A percentile compares a stretch with the other conserved stretches of the same genome.
Conservation (phyloP, 805 yeast genomes). For the Debaryomyces tyrocola region DNA sequence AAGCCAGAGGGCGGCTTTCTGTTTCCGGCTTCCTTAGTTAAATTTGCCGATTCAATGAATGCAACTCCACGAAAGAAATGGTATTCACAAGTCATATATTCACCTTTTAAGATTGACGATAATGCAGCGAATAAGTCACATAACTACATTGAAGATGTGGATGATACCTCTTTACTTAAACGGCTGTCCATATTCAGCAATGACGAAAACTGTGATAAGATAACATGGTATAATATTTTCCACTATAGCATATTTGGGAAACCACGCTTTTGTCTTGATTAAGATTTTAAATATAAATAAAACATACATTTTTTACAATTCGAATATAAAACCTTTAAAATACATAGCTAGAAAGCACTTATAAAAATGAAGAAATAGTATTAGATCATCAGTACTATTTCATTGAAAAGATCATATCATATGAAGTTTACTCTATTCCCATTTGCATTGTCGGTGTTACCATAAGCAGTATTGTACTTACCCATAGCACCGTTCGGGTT, state of each 20-base stretch:
- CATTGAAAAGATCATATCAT: not conserved
- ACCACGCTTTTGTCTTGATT: slow-evolving; percentile 34
- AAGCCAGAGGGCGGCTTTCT: slow-evolving; percentile 11
- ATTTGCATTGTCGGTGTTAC: slow-evolving; percentile 4
- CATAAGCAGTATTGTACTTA: slow-evolving; percentile 20
- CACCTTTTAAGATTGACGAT: not conserved
- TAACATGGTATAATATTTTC: slow-evolving; percentile 54
- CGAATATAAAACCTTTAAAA: not conserved
- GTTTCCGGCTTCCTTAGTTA: slow-evolving; percentile 21
- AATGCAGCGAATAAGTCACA: not conserved
- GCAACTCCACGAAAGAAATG: slow-evolving; percentile 15
- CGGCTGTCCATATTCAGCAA: slow-evolving; percentile 12
- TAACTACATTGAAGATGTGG: not conserved
- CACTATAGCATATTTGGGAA: slow-evolving; percentile 52
- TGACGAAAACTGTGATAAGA: slow-evolving; percentile 41
- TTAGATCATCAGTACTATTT: not conserved
- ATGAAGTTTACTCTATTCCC: slow-evolving; percentile 11
- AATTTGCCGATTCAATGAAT: slow-evolving; percentile 9
- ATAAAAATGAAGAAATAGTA: not conserved
- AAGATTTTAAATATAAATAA: not conserved
- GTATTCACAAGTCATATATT: slow-evolving; percentile 17
- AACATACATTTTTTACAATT: not conserved
- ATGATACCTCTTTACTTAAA: not conserved
- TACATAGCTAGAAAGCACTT: slow-evolving; percentile 3
- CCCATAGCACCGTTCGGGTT: slow-evolving; percentile 31